These are phyloP conservation scores for Cutaneotrichosporon dermatis DNA, from an alignment of 1,284 basidiomycete genomes.

Conservation along the genomic window DNA sequence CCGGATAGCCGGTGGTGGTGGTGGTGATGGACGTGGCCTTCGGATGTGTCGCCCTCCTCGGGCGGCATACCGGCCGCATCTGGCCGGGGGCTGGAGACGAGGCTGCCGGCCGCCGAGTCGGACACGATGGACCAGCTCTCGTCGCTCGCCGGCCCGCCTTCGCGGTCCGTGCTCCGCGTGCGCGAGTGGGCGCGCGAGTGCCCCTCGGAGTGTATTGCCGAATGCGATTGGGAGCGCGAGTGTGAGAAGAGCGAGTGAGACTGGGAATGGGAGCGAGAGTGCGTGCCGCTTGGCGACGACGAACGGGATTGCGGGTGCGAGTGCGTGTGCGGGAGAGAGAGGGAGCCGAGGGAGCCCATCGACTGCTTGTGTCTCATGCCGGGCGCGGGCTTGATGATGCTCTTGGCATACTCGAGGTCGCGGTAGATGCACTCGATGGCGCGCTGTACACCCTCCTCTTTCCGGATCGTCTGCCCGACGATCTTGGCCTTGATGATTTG, in stretches of 20 bases:
- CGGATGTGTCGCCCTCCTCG: neutral
- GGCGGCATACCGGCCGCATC: neutral
- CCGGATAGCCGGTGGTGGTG: neutral
- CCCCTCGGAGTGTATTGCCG: no score
- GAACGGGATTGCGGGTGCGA: neutral
- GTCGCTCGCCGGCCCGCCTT: slow-evolving; percentile 6
- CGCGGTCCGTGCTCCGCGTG: neutral
- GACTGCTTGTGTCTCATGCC: neutral
- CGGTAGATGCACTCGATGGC: slow-evolving; percentile 90
- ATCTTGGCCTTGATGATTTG: slow-evolving; percentile 78
- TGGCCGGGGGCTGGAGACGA: neutral
- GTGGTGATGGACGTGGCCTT: neutral
- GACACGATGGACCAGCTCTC: slow-evolving; percentile 24
- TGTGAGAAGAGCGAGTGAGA: neutral
- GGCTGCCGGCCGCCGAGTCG: neutral
- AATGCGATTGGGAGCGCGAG: neutral
- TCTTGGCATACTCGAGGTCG: slow-evolving; percentile 81
- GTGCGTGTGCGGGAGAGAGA: neutral
- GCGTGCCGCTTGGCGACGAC: neutral
- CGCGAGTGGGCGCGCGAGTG: neutral
- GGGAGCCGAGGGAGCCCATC: no score
- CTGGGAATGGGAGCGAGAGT: neutral
- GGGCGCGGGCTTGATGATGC: slow-evolving; percentile 61
- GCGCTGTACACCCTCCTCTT: slow-evolving; percentile 83
- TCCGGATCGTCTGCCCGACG: slow-evolving; percentile 76